Conservation (phyloP, 495 filamentous ascomycete species). For the Pyrenopolyporus hunteri region DNA sequence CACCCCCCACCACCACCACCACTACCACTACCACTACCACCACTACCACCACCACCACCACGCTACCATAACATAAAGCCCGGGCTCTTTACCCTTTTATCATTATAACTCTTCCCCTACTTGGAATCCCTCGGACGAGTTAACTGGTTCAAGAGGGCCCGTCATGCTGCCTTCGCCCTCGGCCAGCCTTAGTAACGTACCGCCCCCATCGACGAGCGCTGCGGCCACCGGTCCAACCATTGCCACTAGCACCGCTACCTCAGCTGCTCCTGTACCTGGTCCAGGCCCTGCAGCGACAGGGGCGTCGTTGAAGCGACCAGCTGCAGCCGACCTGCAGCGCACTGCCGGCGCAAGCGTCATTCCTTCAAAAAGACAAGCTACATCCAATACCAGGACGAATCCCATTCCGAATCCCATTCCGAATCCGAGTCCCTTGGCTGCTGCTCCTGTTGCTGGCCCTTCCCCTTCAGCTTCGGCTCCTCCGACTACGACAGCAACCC, state of each 20-base stretch:
- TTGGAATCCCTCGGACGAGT: conserved; percentile 31
- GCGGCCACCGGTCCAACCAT: conserved; percentile 35
- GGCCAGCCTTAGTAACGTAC: conserved; percentile 37
- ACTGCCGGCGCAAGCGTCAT: conserved; percentile 45
- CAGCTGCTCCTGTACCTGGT: conserved; percentile 39
- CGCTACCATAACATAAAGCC: conserved; percentile 3
- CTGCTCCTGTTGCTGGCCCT: conserved; percentile 14
- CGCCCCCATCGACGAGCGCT: conserved; percentile 35
- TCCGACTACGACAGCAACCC: conserved; percentile 36
- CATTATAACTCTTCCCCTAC: conserved; percentile 16
- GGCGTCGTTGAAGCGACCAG: conserved; percentile 43
- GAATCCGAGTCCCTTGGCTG: conserved; percentile 35
- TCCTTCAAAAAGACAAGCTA: conserved; percentile 44
- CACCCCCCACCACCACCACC: not conserved
- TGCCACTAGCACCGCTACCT: conserved; percentile 40
- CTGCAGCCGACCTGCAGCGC: conserved; percentile 46
- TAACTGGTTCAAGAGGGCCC: conserved; percentile 35
- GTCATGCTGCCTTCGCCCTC: conserved; percentile 40
- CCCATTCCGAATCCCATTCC: conserved; percentile 36
- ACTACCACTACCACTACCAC: not conserved
- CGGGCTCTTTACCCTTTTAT: conserved; percentile 11
- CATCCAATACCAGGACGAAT: conserved; percentile 35
- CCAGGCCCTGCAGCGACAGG: conserved; percentile 43
- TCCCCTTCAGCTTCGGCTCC: conserved; percentile 35
- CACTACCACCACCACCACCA: not conserved